Evolutionary conservation across 805 yeast genomes (phyloP).

Genomic region (Wickerhamiella dianesei): DNA sequence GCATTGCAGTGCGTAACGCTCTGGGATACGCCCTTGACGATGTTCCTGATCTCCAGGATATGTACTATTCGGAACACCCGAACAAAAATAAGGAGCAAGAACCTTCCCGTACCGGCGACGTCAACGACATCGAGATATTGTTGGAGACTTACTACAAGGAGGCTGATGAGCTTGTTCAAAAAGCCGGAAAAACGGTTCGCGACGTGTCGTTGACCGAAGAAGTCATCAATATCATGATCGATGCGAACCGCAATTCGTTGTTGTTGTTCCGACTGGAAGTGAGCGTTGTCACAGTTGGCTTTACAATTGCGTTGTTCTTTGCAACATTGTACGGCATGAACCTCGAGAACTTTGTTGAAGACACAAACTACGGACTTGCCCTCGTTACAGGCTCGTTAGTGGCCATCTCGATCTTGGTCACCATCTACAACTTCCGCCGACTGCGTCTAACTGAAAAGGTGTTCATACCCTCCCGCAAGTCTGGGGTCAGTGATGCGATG

Average conservation of each 20-base stretch:
- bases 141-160: constrained; percentile 82
- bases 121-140: constrained; percentile 63
- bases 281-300: constrained; percentile 70
- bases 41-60: constrained; percentile 69
- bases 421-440: constrained; percentile 41
- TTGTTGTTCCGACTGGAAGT: constrained; percentile 78
- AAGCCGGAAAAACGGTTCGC: constrained; percentile 65
- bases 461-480: constrained; percentile 35
- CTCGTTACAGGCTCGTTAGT: constrained; percentile 34
- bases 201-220: constrained; percentile 88
- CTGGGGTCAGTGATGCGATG: constrained; percentile 5
- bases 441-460: constrained; percentile 55
- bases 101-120: no score
- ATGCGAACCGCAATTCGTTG: constrained; percentile 78
- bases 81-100: no score
- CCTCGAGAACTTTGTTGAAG: constrained; percentile 82
- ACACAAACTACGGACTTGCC: constrained; percentile 53
- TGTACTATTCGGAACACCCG: constrained; percentile 49
- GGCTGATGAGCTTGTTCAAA: constrained; percentile 87
- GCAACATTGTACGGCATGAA: constrained; percentile 96
- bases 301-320: constrained; percentile 68
- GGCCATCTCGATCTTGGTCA: constrained; percentile 32
- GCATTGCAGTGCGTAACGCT: constrained; percentile 62
- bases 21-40: constrained; percentile 73
- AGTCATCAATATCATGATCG: constrained; percentile 78